Percentiles rank a stretch among this genome's conserved stretches.
These are phyloP conservation scores for Amaranthus tricolor DNA, from an alignment of 179 eudicot species.

Conservation along the genomic window DNA sequence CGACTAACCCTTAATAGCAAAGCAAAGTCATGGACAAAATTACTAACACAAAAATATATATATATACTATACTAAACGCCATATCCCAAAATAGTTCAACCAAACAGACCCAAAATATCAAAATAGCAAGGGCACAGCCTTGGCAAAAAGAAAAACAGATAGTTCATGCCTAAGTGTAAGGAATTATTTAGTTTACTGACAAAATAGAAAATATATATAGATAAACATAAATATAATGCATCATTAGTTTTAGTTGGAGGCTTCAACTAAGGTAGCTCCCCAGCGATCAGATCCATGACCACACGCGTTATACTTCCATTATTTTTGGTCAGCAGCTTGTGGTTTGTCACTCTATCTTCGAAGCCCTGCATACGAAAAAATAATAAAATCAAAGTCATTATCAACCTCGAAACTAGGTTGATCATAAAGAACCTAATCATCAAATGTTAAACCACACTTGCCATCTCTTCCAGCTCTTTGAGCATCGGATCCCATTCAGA, in stretches of 20 bases:
- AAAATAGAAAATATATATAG: neutral
- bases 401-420: neutral
- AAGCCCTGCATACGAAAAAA: conserved; percentile 45
- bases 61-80: neutral
- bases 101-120: conserved; percentile 9
- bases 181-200: conserved; percentile 4
- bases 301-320: conserved; percentile 69
- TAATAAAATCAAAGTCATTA: neutral
- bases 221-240: neutral
- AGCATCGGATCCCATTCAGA: conserved; percentile 77
- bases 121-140: neutral
- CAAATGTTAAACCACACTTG: conserved; percentile 15
- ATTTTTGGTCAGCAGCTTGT: conserved; percentile 64
- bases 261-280: conserved; percentile 30
- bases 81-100: neutral
- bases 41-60: neutral
- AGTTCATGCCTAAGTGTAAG: neutral
- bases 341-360: conserved; percentile 46
- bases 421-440: neutral
- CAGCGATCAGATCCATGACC: conserved; percentile 70
- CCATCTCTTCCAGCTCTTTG: conserved; percentile 81
- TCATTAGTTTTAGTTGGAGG: neutral
- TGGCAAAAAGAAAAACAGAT: neutral
- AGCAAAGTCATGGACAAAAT: neutral
- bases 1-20: too few relatives aligned